phyloP scores from a whole-genome alignment of 2,329 filamentous ascomycete genomes.

The Xylaria sp. region DNA sequence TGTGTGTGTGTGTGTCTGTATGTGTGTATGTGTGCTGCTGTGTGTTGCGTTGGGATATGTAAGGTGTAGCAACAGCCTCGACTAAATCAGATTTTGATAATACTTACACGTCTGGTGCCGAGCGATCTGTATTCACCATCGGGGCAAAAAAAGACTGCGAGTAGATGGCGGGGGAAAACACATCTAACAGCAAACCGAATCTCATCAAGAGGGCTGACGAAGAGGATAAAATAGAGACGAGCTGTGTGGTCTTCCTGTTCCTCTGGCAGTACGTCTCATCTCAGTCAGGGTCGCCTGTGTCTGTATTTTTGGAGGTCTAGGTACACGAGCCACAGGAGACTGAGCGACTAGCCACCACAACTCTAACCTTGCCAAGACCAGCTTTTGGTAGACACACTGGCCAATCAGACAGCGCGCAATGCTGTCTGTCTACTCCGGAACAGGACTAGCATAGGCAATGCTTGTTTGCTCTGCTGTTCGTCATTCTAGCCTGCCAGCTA shows the following conservation, averaged over 20 bases:
- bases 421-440: slow-evolving; percentile 37
- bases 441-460: slow-evolving; percentile 32
- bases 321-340: slow-evolving; percentile 42
- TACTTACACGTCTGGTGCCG: slow-evolving; percentile 27
- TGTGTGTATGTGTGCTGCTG: slow-evolving; percentile 10
- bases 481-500: background rate
- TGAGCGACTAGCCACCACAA: slow-evolving; percentile 24
- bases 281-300: slow-evolving; percentile 41
- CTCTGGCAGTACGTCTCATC: slow-evolving; percentile 40
- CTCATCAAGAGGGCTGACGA: slow-evolving; percentile 17
- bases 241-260: slow-evolving; percentile 35
- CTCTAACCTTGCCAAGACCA: slow-evolving; percentile 35
- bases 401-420: slow-evolving; percentile 45
- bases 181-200: background rate
- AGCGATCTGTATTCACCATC: slow-evolving; percentile 5
- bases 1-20: background rate
- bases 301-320: slow-evolving; percentile 49
- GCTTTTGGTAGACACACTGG: slow-evolving; percentile 38
- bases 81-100: slow-evolving; percentile 30
- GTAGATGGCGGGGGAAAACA: background rate
- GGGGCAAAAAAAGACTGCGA: background rate
- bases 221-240: slow-evolving; percentile 11
- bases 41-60: slow-evolving; percentile 32
- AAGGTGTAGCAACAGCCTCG: slow-evolving; percentile 44
- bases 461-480: background rate